Base-by-base conservation (phyloP, 2,329 filamentous ascomycete species). In the Ustilaginoidea virens region DNA sequence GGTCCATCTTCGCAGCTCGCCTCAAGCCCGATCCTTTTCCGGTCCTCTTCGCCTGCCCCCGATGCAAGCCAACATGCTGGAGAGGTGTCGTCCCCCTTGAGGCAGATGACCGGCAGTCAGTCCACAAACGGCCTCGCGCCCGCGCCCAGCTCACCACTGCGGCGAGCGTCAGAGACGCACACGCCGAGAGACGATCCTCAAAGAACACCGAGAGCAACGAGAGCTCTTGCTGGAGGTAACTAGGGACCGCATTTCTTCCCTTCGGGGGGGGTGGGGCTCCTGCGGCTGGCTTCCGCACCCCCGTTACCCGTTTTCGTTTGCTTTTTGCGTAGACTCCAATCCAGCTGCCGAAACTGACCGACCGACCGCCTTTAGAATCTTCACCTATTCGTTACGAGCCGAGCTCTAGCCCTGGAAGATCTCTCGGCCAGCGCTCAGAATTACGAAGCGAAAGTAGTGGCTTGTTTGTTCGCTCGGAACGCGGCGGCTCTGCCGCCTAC, bases 351-450 rank as follows among this genome's bases (percentile, higher is more conserved):
- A n/a, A n/a, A n/a, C n/a, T n/a, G n/a, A n/a, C n/a, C n/a, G n/a
- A n/a, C n/a, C n/a, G n/a, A n/a, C n/a, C n/a, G n/a, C n/a, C n/a
- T n/a, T n/a, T n/a, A 93, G 87, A 86, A 46, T 96, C 87, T 0
- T 96, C 87, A 1, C 87, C 87, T 2, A 82, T 96, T 40, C 74
- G 76, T 50, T 96, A 94, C 49, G 81, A 82, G 32, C 74, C 83
- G 20, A 93, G 83, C 53, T 93, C 87, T 21, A 92, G 81, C 47
- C 82, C 83, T 16, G 74, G 72, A n/a, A 72, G 71, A 46, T 62
- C 60, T 37, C 54, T 66, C 32, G 57, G 68, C 38, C 62, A 68
- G 27, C 73, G 76, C 39, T 77, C 80, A 29, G 75, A 87, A 47
- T 62, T 82, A 36, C 72, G 72, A 41, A 92, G 80, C 51, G 82